Evolutionary conservation across 495 filamentous ascomycete species (phyloP).

Genomic region (Evernia prunastri): DNA sequence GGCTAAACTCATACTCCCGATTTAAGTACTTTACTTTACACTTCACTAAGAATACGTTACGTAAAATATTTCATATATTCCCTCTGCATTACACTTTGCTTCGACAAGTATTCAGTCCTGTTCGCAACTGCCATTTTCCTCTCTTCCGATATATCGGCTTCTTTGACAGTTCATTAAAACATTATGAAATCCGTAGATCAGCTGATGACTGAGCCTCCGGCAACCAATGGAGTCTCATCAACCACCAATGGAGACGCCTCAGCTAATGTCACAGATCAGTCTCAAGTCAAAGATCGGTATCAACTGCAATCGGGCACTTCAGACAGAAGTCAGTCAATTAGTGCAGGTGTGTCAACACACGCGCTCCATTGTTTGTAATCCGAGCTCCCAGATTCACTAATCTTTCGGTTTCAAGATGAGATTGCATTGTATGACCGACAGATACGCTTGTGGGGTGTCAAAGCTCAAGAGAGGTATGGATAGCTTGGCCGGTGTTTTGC

Average conservation of each 20-base stretch:
- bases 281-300: slow-evolving; percentile 17
- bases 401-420: slow-evolving; percentile 57
- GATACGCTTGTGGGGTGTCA: slow-evolving; percentile 95
- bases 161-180: neutral
- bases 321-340: slow-evolving; percentile 38
- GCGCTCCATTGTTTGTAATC: neutral
- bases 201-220: slow-evolving; percentile 8
- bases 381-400: slow-evolving; percentile 1
- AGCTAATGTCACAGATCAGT: slow-evolving; percentile 1
- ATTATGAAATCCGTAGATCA: neutral
- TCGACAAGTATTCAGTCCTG: no score
- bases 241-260: slow-evolving; percentile 10
- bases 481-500: neutral
- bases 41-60: neutral
- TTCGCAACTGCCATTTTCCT: no score
- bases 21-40: no score
- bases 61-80: no score
- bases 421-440: slow-evolving; percentile 97
- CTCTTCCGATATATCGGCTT: neutral
- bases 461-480: slow-evolving; percentile 73
- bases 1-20: no score
- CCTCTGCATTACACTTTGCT: no score
- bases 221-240: slow-evolving; percentile 12
- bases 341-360: slow-evolving; percentile 38
- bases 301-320: slow-evolving; percentile 21